phyloP scores from a whole-genome alignment of 73 alveolate species.

The Tetrahymena borealis region DNA sequence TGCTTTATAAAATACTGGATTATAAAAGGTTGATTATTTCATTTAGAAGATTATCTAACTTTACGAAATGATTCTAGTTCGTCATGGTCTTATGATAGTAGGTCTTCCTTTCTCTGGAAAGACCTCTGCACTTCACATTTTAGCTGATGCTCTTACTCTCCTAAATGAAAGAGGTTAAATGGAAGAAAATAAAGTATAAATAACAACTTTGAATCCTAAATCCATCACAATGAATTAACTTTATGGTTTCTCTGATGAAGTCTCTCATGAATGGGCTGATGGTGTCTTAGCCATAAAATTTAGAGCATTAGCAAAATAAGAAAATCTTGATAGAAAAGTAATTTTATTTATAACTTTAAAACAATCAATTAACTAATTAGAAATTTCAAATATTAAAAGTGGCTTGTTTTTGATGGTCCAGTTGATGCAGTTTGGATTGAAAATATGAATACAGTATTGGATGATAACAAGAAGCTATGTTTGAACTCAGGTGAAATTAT shows the following conservation, averaged over 20 bases:
- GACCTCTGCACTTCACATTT: slow-evolving; percentile 87
- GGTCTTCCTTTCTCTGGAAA: slow-evolving; percentile 99
- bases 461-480: slow-evolving; percentile 97
- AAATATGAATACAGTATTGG: slow-evolving; percentile 96
- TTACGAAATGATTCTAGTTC: slow-evolving; percentile 96
- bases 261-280: slow-evolving; percentile 96
- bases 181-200: slow-evolving; percentile 82
- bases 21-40: slow-evolving; percentile 85
- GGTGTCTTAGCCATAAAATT: slow-evolving; percentile 97
- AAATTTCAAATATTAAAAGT: slow-evolving; percentile 14
- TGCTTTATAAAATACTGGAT: slow-evolving; percentile 60
- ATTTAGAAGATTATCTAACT: slow-evolving; percentile 92
- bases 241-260: slow-evolving; percentile 93
- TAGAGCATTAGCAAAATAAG: slow-evolving; percentile 80
- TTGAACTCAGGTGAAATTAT: slow-evolving; percentile 94
- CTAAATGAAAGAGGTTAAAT: slow-evolving; percentile 89
- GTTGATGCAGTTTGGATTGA: slow-evolving; percentile 99
- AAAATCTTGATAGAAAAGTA: slow-evolving; percentile 34
- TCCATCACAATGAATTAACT: slow-evolving; percentile 93
- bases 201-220: slow-evolving; percentile 93
- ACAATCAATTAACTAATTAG: neutral
- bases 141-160: slow-evolving; percentile 90
- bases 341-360: neutral
- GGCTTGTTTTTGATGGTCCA: slow-evolving; percentile 99
- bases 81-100: slow-evolving; percentile 99